A percentile compares a stretch with the other conserved stretches of the same genome.
These are phyloP conservation scores for Hypoxylon trugodes DNA, from an alignment of 495 filamentous ascomycete species.

Conservation along the genomic window DNA sequence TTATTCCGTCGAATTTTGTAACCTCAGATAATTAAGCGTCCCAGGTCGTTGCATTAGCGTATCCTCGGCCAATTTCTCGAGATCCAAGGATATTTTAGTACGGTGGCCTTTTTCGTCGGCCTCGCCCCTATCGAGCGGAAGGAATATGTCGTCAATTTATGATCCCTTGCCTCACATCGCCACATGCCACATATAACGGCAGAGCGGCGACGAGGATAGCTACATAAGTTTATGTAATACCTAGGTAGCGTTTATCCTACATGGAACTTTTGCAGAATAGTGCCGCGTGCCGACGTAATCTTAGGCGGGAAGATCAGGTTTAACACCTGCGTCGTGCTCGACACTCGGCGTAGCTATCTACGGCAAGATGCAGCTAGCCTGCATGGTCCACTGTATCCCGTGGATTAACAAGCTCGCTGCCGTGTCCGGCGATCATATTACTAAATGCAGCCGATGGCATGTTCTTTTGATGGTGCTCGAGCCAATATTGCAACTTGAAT, in stretches of 20 bases:
- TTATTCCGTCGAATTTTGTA: neutral
- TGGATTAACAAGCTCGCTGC: conserved; percentile 3
- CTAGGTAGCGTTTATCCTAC: too few relatives aligned
- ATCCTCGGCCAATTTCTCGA: neutral
- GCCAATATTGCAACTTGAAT: neutral
- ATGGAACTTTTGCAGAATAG: too few relatives aligned
- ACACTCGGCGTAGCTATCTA: conserved; percentile 19
- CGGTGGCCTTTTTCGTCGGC: neutral
- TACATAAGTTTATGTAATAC: too few relatives aligned
- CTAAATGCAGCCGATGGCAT: conserved; percentile 2
- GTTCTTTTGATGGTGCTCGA: neutral
- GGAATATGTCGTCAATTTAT: too few relatives aligned
- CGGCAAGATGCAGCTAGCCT: conserved; percentile 22
- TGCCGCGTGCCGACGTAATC: too few relatives aligned
- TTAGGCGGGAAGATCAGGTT: neutral
- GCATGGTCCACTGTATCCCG: conserved; percentile 13
- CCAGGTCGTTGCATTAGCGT: neutral
- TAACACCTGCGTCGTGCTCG: neutral
- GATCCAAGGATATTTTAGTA: neutral
- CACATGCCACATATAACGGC: too few relatives aligned
- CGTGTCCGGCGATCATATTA: conserved; percentile 16
- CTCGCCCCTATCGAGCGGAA: too few relatives aligned
- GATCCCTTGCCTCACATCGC: too few relatives aligned
- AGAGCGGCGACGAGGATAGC: too few relatives aligned
- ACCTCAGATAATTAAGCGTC: neutral